These are phyloP conservation scores for Tripterygium wilfordii DNA, from an alignment of 177 flowering plant genomes.

Conservation along the genomic window DNA sequence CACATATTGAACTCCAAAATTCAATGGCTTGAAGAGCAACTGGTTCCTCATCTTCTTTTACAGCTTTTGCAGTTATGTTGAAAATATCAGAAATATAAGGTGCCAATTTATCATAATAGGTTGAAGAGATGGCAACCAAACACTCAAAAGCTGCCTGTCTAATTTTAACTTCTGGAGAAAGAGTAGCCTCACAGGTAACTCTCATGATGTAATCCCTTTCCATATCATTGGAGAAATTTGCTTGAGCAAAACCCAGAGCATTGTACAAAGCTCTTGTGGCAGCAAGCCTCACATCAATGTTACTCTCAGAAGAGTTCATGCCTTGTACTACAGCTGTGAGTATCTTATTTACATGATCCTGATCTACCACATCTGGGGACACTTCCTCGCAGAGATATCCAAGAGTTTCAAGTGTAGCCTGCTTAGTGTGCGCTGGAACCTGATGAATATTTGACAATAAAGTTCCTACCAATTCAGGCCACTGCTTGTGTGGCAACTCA, in stretches of 20 bases:
- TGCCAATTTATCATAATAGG: constrained; percentile 49
- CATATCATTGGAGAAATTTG: constrained; percentile 57
- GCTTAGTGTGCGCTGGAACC: constrained; percentile 45
- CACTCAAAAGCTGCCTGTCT: constrained; percentile 68
- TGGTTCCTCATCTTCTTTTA: constrained; percentile 61
- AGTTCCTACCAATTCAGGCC: constrained; percentile 54
- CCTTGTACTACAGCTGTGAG: constrained; percentile 69
- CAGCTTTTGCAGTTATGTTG: constrained; percentile 58
- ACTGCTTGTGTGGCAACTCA: constrained; percentile 59
- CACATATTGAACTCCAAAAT: no score
- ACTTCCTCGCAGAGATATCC: constrained; percentile 69
- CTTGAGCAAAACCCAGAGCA: constrained; percentile 64
- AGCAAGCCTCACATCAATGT: no score
- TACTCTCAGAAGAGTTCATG: no score
- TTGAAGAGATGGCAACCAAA: no score
- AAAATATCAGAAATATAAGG: no score
- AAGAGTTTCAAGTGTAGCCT: constrained; percentile 57
- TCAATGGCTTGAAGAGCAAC: constrained; percentile 68
- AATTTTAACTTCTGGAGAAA: constrained; percentile 45
- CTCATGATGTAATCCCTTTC: constrained; percentile 66
- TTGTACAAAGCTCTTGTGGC: constrained; percentile 55
- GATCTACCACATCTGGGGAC: constrained; percentile 50
- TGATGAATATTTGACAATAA: constrained; percentile 48
- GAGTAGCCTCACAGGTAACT: no score
- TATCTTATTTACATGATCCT: constrained; percentile 59